Percentiles rank a stretch among this genome's conserved stretches.
Conservation (phyloP, 73 alveolate species). For the Paraurostyla sp. region DNA sequence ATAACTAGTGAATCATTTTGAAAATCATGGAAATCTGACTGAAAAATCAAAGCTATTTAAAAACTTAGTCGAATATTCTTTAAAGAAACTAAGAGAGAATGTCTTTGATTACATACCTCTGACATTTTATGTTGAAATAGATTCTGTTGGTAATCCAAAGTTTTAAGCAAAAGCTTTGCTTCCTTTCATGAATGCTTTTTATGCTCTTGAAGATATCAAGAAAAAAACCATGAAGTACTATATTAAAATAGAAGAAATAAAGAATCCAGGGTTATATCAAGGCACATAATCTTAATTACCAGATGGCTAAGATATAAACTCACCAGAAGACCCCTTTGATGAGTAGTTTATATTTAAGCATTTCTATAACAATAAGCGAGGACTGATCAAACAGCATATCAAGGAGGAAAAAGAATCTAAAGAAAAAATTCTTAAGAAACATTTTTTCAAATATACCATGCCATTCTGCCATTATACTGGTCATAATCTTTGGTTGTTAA, state of each 20-base stretch:
- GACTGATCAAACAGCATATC: conserved; percentile 35
- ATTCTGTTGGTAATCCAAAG: conserved; percentile 57
- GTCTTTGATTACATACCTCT: conserved; percentile 90
- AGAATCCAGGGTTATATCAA: too few species aligned
- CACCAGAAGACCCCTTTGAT: conserved; percentile 42
- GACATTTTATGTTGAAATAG: conserved; percentile 79
- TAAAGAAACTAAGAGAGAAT: conserved; percentile 78
- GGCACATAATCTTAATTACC: too few species aligned
- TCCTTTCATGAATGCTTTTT: conserved; percentile 53
- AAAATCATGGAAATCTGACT: conserved; percentile 90
- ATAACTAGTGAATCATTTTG: conserved; percentile 96
- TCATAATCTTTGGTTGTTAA: conserved; percentile 91
- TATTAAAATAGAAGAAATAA: background rate
- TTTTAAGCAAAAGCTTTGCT: conserved; percentile 36
- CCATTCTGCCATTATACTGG: conserved; percentile 85
- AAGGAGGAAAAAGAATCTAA: conserved; percentile 35
- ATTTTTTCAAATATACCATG: conserved; percentile 55
- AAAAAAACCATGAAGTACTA: conserved; percentile 17
- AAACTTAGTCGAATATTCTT: conserved; percentile 82
- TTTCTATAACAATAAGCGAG: conserved; percentile 38
- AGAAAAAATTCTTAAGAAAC: background rate
- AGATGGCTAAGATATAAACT: background rate
- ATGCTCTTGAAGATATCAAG: conserved; percentile 69
- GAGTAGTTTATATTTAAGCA: conserved; percentile 46
- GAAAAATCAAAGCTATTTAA: conserved; percentile 92